A percentile compares a stretch with the other conserved stretches of the same genome.
phyloP scores from a whole-genome alignment of 78 protist genomes.

The slime mould (Dictyostelium discoideum) region DNA sequence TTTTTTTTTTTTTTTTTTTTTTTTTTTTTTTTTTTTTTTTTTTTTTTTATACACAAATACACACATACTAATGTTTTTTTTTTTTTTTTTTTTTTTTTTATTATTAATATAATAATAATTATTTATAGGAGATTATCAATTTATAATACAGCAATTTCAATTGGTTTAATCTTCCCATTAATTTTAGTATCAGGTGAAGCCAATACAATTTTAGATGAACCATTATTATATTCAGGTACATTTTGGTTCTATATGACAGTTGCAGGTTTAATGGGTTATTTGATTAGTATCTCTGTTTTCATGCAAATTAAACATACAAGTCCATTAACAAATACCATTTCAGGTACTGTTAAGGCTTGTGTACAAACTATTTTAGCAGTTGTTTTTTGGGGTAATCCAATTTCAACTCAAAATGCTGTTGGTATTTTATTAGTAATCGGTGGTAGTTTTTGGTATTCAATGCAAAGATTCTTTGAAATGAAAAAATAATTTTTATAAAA shows the following conservation, averaged over 20 bases:
- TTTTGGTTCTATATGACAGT: conserved; percentile 85
- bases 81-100: no score
- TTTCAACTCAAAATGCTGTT: conserved; percentile 59
- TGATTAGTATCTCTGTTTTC: conserved; percentile 86
- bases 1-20: no score
- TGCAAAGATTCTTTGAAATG: conserved; percentile 80
- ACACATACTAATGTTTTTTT: neutral
- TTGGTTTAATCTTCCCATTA: conserved; percentile 81
- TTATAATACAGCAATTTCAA: conserved; percentile 88
- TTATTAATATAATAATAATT: no score
- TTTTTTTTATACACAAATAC: neutral
- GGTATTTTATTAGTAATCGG: conserved; percentile 85
- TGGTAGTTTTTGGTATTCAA: conserved; percentile 88
- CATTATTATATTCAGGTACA: conserved; percentile 6
- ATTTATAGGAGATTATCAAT: conserved; percentile 67
- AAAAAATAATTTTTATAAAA: conserved; percentile 33
- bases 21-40: no score
- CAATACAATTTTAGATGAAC: neutral
- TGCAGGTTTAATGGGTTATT: conserved; percentile 81
- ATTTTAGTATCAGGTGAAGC: conserved; percentile 84
- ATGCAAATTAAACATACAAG: conserved; percentile 91
- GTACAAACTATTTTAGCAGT: conserved; percentile 88
- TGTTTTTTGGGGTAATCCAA: conserved; percentile 56
- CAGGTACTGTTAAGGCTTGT: conserved; percentile 91
- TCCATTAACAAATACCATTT: conserved; percentile 91